Evolutionary conservation across 2,329 filamentous ascomycete species (phyloP), one percentile per base, ranked within the genome.

Genomic region (Macrophomina tecta): DNA sequence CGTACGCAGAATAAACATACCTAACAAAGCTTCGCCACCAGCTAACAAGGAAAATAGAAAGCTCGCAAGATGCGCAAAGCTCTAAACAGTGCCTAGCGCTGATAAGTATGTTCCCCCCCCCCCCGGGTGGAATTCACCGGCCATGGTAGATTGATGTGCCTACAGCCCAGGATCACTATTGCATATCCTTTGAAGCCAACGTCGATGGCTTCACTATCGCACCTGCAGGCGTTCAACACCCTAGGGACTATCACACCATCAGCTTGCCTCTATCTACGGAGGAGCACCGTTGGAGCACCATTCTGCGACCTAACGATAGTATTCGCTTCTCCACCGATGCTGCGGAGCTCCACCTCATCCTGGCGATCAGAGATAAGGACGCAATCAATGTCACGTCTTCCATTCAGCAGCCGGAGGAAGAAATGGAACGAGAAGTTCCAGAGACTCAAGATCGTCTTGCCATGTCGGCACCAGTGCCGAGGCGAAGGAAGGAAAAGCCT

Each of bases 261-360:
- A 23, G 3, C 3, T n/a, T 62, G 30, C 58, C 58, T 16, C 12
- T 11, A 16, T 62, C 58, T 23, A 62, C 42, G 9, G 23, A 34
- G 5, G 14, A 62, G 45, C 42, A 49, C 32, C 40, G 42, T 2
- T 16, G 32, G 38, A 49, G 34, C 32, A 34, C 46, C 5, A 38
- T 65, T 38, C 52, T 65, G 7, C 30, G 63, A 12, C 63, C 42
- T 18, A 40, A n/a, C 18, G 63, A 65, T 32, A 42, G 32, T 12
- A 40, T 65, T 4, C 5, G 58, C 58, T 48, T 62, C 58, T 36
- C 32, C 7, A 5, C 36, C 14, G 32, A n/a, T 3, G 6, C n/a
- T 16, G 8, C 16, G 16, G 16, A 49, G 14, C 40, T 62, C 28
- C 9, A 38, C 23, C 36, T 36, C 42, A 46, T 40, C n/a, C 18